A percentile compares a stretch with the other conserved stretches of the same genome.
Conservation (phyloP, 805 yeast species). For the Myxozyma mucilagina region DNA sequence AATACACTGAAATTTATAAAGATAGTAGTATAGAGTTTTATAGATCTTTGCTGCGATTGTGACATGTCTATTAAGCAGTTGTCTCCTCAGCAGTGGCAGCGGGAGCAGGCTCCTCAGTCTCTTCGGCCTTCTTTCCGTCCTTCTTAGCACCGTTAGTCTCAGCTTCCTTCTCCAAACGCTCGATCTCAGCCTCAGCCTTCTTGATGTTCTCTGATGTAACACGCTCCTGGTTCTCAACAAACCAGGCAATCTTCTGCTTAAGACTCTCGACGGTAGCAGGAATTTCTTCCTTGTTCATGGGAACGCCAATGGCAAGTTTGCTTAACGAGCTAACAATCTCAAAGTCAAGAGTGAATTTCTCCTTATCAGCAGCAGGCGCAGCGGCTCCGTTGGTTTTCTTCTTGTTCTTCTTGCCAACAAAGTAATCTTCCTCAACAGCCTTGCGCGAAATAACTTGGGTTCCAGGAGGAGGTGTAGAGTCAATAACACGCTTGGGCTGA, state of each 20-base stretch:
- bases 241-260: slow-evolving; percentile 69
- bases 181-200: slow-evolving; percentile 74
- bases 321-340: slow-evolving; percentile 74
- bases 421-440: slow-evolving; percentile 60
- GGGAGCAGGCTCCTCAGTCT: slow-evolving; percentile 3
- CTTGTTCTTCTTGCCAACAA: slow-evolving; percentile 46
- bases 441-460: slow-evolving; percentile 60
- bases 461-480: slow-evolving; percentile 42
- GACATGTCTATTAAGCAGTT: not conserved
- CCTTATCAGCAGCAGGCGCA: slow-evolving; percentile 22
- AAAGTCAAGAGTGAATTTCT: slow-evolving; percentile 73
- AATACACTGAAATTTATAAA: not conserved
- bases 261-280: slow-evolving; percentile 63
- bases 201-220: slow-evolving; percentile 75
- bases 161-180: slow-evolving; percentile 59
- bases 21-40: not conserved
- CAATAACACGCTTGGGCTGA: slow-evolving; percentile 32
- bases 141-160: slow-evolving; percentile 36
- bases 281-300: slow-evolving; percentile 72
- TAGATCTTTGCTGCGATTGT: not conserved
- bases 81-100: not conserved
- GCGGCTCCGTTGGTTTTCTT: slow-evolving; percentile 15
- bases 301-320: slow-evolving; percentile 74
- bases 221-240: slow-evolving; percentile 71
- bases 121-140: slow-evolving; percentile 22